A percentile compares a stretch with the other conserved stretches of the same genome.
These are phyloP conservation scores for Ochromonas danica DNA, from an alignment of 108 stramenopile species.

Conservation along the genomic window DNA sequence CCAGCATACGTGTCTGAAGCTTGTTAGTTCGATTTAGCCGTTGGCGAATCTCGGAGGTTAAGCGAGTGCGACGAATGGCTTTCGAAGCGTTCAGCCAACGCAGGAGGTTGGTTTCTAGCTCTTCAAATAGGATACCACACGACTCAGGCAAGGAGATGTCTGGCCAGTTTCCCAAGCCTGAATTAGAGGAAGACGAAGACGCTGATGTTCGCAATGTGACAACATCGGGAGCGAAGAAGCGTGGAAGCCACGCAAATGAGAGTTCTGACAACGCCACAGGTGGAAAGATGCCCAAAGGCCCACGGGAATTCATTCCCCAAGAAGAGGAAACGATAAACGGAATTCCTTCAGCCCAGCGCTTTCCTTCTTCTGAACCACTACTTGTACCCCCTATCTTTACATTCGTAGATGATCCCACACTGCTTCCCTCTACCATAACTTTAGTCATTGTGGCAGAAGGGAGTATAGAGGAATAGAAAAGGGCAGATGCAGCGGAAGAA, in stretches of 20 bases:
- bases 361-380: no score
- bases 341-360: no score
- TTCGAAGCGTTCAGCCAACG: neutral
- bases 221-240: conserved; percentile 9
- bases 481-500: no score
- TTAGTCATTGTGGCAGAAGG: no score
- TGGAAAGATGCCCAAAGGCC: neutral
- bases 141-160: neutral
- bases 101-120: neutral
- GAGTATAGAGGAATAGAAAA: no score
- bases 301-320: neutral
- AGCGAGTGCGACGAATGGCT: neutral
- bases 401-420: no score
- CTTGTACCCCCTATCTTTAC: no score
- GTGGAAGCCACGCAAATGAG: conserved; percentile 3
- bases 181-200: neutral
- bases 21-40: neutral
- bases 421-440: no score
- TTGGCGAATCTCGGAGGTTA: neutral
- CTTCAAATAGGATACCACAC: conserved; percentile 7
- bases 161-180: neutral
- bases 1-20: neutral
- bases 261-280: neutral
- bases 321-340: neutral
- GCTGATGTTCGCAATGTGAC: neutral